Conservation (phyloP, 2,329 filamentous ascomycete genomes). For the Acrocalymma vagum region DNA sequence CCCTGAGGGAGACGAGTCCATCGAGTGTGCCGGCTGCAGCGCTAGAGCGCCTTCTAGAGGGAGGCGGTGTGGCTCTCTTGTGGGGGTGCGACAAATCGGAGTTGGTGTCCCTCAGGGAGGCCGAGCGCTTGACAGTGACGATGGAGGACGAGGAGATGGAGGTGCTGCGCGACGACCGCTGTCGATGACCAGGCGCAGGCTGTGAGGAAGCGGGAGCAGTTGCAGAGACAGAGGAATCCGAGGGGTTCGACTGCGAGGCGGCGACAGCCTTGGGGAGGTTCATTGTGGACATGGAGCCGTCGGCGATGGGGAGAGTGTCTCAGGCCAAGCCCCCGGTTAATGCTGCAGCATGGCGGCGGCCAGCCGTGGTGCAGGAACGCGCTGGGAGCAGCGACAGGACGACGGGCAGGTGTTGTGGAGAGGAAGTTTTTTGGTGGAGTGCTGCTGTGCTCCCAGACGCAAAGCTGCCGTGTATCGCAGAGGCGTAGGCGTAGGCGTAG, state of each 20-base stretch:
- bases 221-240: no score
- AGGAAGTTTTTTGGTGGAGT: no score
- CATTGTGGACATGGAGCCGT: constrained; percentile 25
- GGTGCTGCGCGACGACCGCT: constrained; percentile 50
- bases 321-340: constrained; percentile 34
- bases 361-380: constrained; percentile 37
- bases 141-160: constrained; percentile 55
- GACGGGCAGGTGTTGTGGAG: no score
- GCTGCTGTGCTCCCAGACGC: constrained; percentile 3
- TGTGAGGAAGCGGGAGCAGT: constrained; percentile 16
- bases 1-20: constrained; percentile 43
- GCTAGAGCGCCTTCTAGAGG: constrained; percentile 50
- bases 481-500: no score
- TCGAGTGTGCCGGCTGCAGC: constrained; percentile 50
- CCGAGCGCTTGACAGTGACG: constrained; percentile 52
- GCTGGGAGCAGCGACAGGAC: constrained; percentile 10
- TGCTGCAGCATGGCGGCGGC: constrained; percentile 39
- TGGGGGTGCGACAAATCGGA: constrained; percentile 24
- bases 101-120: constrained; percentile 46
- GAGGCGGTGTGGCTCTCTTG: constrained; percentile 37
- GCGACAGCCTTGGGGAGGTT: constrained; percentile 27
- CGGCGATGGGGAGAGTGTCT: constrained; percentile 31
- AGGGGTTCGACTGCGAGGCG: constrained; percentile 13
- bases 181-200: constrained; percentile 22
- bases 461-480: constrained; percentile 4